A percentile compares a stretch with the other conserved stretches of the same genome.
phyloP scores from a whole-genome alignment of 1,139 yeast species.

The Zygosaccharomyces pseudobailii region DNA sequence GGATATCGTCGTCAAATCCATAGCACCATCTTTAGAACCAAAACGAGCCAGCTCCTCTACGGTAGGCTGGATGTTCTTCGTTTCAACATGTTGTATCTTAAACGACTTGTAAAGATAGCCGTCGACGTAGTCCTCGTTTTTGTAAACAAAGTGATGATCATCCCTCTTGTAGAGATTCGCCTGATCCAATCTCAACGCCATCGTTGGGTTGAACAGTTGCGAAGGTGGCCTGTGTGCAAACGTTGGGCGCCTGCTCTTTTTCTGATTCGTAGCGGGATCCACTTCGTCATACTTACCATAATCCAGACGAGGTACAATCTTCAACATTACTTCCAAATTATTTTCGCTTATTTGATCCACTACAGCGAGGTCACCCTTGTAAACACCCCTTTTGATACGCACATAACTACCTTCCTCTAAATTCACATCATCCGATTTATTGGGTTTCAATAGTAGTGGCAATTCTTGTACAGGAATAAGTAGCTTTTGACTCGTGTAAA shows the following conservation, averaged over 20 bases:
- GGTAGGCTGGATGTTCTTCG: conserved; percentile 80
- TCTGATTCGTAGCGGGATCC: conserved; percentile 46
- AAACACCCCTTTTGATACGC: conserved; percentile 83
- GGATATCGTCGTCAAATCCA: conserved; percentile 81
- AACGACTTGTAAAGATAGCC: conserved; percentile 86
- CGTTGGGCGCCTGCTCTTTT: conserved; percentile 46
- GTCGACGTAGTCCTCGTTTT: conserved; percentile 82
- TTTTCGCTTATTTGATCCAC: conserved; percentile 92
- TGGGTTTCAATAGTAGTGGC: conserved; percentile 88
- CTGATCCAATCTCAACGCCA: conserved; percentile 60
- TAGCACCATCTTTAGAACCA: conserved; percentile 66
- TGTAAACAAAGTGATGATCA: conserved; percentile 65
- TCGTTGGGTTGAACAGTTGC: conserved; percentile 74
- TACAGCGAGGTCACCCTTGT: conserved; percentile 87
- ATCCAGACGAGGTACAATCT: conserved; percentile 88
- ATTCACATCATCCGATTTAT: conserved; percentile 81
- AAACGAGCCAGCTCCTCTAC: conserved; percentile 86
- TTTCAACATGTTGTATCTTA: conserved; percentile 73
- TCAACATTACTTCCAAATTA: conserved; percentile 88
- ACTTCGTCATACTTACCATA: conserved; percentile 68
- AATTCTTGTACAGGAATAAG: conserved; percentile 94
- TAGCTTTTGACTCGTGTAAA: conserved; percentile 66
- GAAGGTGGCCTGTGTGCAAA: conserved; percentile 72
- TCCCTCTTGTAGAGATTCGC: conserved; percentile 64
- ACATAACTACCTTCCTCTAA: conserved; percentile 90